These are phyloP conservation scores for Candida sp. DNA, from an alignment of 1,139 yeast species.

Conservation along the genomic window DNA sequence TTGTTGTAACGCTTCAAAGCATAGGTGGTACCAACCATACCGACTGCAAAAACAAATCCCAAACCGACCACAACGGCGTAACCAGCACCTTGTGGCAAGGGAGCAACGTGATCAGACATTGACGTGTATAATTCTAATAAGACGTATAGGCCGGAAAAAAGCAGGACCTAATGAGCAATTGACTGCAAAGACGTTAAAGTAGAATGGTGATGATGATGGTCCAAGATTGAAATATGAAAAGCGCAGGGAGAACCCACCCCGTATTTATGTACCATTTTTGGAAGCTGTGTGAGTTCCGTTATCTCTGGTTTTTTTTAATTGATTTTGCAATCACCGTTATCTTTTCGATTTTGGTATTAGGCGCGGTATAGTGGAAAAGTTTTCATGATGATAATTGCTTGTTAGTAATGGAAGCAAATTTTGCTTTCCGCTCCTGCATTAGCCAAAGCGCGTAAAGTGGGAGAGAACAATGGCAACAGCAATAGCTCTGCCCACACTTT, in stretches of 20 bases:
- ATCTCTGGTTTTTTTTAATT: neutral
- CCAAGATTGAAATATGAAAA: neutral
- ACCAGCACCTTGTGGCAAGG: conserved; percentile 78
- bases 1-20: conserved; percentile 75
- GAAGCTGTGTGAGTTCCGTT: neutral
- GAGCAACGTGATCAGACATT: conserved; percentile 14
- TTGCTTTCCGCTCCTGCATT: no score
- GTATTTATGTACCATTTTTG: neutral
- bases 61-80: conserved; percentile 90
- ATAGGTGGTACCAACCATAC: conserved; percentile 78
- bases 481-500: neutral
- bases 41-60: conserved; percentile 79
- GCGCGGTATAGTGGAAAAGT: no score
- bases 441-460: no score
- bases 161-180: neutral
- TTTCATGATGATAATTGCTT: neutral
- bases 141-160: no score
- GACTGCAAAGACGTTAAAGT: neutral
- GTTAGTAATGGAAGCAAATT: neutral
- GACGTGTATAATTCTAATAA: neutral
- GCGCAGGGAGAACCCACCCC: neutral
- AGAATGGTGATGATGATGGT: neutral
- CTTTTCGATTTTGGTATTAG: neutral
- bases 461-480: neutral
- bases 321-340: neutral